Base-by-base conservation (phyloP, 306 rosid species). In the Sicyos edulis region DNA sequence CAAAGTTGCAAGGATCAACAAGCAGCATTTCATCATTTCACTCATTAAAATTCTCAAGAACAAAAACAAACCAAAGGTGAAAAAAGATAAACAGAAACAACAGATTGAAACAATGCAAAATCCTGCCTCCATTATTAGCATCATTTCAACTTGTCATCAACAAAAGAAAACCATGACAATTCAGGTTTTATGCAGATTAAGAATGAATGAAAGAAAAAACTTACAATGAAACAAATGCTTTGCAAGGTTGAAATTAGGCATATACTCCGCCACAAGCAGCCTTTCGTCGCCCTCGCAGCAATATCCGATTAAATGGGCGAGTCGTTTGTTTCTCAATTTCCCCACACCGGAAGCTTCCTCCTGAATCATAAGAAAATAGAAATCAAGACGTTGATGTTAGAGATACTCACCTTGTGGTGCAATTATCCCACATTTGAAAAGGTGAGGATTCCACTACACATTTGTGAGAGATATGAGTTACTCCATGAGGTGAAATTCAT, bases 241-340 rank as follows among this genome's bases (percentile, higher is more conserved):
- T 52, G 96, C 87, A 15, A 89, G 96, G 66, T 92, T 85, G 66
- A 84, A 88, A 60, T 89, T 85, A 21, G 89, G 92, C 96, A 89
- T 85, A 78, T 76, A 87, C 78, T 89, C 96, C 8, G 91, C 91
- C 67, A 89, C 91, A 19, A 87, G 86, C 37, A 89, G 78, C 76
- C 92, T 79, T 80, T 85, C 92, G 44, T 87, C 91, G 16, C 91
- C 92, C 24, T 89, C 92, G 75, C 92, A 89, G 81, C 96, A 89
- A 72, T 87, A 86, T 11, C 96, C 96, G 45, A 89, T 89, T 83
- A 89, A 83, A 89, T 89, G 85, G 16, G 89, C 96, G 20, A 89
- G 82, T 84, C 81, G 79, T 45, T 72, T 79, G 81, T 89, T 83
- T 67, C 96, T 81, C 64, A 86, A 78, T 75, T 80, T 87, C 74